Evolutionary conservation across 2,329 filamentous ascomycete species (phyloP).

Genomic region (Fusarium sp.): DNA sequence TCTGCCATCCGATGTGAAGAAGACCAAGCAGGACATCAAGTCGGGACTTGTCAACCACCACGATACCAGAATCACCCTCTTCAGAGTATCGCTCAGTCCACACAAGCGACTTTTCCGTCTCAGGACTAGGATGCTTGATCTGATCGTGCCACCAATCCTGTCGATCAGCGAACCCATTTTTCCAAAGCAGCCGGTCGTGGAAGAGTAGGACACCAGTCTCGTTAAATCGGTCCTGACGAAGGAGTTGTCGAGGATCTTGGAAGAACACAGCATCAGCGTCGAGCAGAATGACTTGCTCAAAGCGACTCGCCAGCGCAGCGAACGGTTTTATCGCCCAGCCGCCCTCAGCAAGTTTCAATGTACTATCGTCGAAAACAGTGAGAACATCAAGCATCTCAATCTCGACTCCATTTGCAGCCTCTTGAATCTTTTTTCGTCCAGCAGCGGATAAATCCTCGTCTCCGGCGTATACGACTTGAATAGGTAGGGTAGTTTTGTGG

Average conservation of each 20-base stretch:
- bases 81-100: conserved; percentile 55
- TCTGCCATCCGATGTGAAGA: conserved; percentile 59
- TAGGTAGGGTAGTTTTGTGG: conserved; percentile 47
- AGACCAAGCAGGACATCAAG: conserved; percentile 52
- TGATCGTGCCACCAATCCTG: conserved; percentile 54
- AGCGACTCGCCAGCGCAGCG: conserved; percentile 51
- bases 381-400: conserved; percentile 50
- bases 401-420: conserved; percentile 21
- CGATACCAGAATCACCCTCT: conserved; percentile 56
- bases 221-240: conserved; percentile 47
- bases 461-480: conserved; percentile 53
- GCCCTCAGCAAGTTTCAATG: conserved; percentile 44
- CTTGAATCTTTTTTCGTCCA: conserved; percentile 42
- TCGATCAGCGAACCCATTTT: conserved; percentile 48
- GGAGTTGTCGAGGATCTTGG: conserved; percentile 49
- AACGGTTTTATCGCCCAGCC: conserved; percentile 57
- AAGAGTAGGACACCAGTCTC: conserved; percentile 52
- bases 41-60: conserved; percentile 55
- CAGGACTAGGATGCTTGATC: conserved; percentile 49
- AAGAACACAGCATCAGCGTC: conserved; percentile 56
- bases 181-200: conserved; percentile 56
- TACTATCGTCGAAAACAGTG: conserved; percentile 48
- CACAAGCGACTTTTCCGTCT: conserved; percentile 50
- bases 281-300: conserved; percentile 52
- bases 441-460: conserved; percentile 45